A percentile compares a stretch with the other conserved stretches of the same genome.
Conservation (phyloP, 805 yeast species). For the Saccharomyces kudriavzevii region DNA sequence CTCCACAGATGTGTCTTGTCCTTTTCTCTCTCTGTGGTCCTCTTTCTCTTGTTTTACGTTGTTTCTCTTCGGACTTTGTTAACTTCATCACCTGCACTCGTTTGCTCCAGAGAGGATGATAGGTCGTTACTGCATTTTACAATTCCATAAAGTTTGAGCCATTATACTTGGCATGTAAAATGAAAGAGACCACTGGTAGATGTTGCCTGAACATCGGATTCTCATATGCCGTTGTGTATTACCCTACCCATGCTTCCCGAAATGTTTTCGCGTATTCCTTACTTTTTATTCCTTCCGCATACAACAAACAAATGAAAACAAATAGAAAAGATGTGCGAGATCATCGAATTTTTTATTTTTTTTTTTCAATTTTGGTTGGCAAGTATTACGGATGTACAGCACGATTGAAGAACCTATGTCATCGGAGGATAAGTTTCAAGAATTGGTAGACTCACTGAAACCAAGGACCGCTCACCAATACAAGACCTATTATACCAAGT, state of each 20-base stretch:
- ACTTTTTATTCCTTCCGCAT: background rate
- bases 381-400: background rate
- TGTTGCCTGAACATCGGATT: too few relatives aligned
- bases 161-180: too few relatives aligned
- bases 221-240: background rate
- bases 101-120: too few relatives aligned
- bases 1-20: background rate
- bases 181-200: too few relatives aligned
- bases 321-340: background rate
- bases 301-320: background rate
- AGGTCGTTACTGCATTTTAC: too few relatives aligned
- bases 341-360: background rate
- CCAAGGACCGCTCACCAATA: constrained; percentile 25
- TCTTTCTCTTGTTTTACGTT: background rate
- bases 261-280: background rate
- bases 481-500: constrained; percentile 22
- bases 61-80: background rate
- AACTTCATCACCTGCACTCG: background rate
- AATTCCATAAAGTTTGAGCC: too few relatives aligned
- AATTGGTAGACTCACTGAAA: constrained; percentile 19
- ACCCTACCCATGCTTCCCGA: background rate
- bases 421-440: constrained; percentile 6
- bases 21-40: background rate
- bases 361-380: background rate
- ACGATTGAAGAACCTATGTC: background rate